Percentiles rank a stretch among this genome's conserved stretches.
Evolutionary conservation across 163 green algal genomes (phyloP).

Genomic region (Chloromonas sp.): DNA sequence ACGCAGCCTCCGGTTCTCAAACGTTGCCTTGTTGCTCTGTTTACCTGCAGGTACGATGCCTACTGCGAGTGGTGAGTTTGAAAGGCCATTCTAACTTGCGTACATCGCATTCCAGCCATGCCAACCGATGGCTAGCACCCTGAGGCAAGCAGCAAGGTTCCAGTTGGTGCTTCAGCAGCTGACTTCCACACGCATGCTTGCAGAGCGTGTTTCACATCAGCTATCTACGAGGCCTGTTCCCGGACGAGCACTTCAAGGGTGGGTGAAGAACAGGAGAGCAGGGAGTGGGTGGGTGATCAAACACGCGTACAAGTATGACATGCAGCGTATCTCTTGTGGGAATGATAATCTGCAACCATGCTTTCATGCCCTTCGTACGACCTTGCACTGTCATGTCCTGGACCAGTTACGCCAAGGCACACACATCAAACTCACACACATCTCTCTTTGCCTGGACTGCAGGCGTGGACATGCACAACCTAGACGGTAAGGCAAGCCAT

Average conservation of each 20-base stretch:
- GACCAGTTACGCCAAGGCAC: too few species aligned
- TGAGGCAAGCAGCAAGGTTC: background rate
- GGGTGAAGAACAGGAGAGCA: too few species aligned
- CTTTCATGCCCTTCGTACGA: conserved; percentile 67
- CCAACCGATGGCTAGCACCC: too few species aligned
- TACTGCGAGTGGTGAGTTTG: conserved; percentile 57
- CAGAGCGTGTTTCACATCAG: conserved; percentile 72
- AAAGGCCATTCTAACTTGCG: background rate
- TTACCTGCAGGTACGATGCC: conserved; percentile 35
- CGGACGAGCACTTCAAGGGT: conserved; percentile 60
- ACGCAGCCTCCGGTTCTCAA: too few species aligned
- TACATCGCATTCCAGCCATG: background rate
- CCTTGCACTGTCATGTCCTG: background rate
- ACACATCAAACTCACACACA: too few species aligned
- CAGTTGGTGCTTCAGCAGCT: background rate
- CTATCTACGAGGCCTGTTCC: conserved; percentile 75
- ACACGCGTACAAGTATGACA: background rate
- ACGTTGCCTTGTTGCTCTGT: too few species aligned
- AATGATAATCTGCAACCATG: conserved; percentile 51
- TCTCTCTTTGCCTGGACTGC: too few species aligned
- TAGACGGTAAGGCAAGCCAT: conserved; percentile 38
- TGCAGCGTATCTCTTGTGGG: background rate
- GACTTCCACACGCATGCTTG: background rate
- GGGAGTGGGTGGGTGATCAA: background rate
- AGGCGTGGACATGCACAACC: conserved; percentile 59